Percentiles rank a stretch among this genome's conserved stretches.
These are phyloP conservation scores for Clarireedia paspali DNA, from an alignment of 2,329 filamentous ascomycete genomes.

Conservation along the genomic window DNA sequence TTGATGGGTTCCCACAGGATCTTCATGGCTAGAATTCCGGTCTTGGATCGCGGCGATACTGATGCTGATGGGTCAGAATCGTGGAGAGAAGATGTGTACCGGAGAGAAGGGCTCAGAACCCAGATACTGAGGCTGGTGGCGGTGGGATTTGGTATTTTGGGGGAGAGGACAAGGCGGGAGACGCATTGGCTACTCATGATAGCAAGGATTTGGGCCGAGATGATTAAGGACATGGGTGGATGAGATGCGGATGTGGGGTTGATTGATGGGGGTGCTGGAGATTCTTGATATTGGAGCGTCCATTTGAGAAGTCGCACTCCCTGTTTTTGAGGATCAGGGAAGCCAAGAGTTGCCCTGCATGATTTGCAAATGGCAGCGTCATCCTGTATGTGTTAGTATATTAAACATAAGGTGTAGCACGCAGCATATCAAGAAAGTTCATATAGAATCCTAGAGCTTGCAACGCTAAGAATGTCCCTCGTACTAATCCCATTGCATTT, in stretches of 20 bases:
- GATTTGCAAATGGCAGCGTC: neutral
- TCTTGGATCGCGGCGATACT: neutral
- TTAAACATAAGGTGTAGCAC: neutral
- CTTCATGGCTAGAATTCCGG: constrained; percentile 22
- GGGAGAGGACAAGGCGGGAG: constrained; percentile 2
- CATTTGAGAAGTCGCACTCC: constrained; percentile 27
- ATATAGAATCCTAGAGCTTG: neutral
- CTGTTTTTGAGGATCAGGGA: constrained; percentile 18
- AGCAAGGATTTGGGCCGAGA: constrained; percentile 14
- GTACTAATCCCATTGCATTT: constrained; percentile 38
- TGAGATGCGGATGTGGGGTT: neutral
- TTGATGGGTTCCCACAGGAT: constrained; percentile 20
- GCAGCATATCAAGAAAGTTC: neutral
- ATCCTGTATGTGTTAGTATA: neutral
- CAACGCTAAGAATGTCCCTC: constrained; percentile 37
- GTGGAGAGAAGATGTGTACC: neutral
- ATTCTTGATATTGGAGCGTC: constrained; percentile 3
- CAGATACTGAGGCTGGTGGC: neutral
- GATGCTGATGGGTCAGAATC: neutral
- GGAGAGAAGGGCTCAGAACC: constrained; percentile 2
- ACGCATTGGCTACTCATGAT: constrained; percentile 7
- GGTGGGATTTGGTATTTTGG: neutral
- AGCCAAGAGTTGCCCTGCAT: constrained; percentile 21
- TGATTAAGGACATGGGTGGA: constrained; percentile 14
- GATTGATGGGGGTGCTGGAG: neutral